phyloP scores from a whole-genome alignment of 129 eudicot species.

The Arctium lappa region DNA sequence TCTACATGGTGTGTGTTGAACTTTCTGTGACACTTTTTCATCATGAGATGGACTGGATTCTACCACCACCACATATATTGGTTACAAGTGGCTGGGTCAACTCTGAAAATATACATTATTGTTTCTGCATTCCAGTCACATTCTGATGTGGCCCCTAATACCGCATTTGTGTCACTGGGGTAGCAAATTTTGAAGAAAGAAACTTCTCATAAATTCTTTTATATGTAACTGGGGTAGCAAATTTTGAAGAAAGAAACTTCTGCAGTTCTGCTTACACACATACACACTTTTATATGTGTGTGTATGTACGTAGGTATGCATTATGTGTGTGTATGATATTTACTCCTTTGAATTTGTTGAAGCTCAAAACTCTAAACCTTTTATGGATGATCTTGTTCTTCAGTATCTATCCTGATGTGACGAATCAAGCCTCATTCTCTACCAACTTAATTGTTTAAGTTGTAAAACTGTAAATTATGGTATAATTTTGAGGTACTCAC shows the following conservation, averaged over 20 bases:
- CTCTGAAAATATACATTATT: conserved; percentile 12
- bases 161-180: neutral
- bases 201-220: neutral
- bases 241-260: neutral
- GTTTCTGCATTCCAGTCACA: conserved; percentile 4
- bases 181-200: conserved; percentile 1
- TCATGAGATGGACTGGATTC: conserved; percentile 1
- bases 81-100: conserved; percentile 16
- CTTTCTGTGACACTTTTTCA: neutral
- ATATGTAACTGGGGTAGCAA: neutral
- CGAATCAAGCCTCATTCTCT: conserved; percentile 6
- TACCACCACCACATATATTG: neutral
- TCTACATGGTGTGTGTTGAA: neutral
- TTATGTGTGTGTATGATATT: neutral
- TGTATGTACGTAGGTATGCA: neutral
- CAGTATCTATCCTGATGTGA: neutral
- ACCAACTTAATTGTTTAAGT: neutral
- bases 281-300: neutral
- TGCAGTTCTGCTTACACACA: neutral
- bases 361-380: neutral
- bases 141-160: conserved; percentile 20
- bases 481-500: neutral
- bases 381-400: neutral
- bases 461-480: conserved; percentile 4
- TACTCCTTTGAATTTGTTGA: neutral